A percentile compares a stretch with the other conserved stretches of the same genome.
Evolutionary conservation across 208 protist genomes (phyloP).

Genomic region (Naegleria lovaniensis): DNA sequence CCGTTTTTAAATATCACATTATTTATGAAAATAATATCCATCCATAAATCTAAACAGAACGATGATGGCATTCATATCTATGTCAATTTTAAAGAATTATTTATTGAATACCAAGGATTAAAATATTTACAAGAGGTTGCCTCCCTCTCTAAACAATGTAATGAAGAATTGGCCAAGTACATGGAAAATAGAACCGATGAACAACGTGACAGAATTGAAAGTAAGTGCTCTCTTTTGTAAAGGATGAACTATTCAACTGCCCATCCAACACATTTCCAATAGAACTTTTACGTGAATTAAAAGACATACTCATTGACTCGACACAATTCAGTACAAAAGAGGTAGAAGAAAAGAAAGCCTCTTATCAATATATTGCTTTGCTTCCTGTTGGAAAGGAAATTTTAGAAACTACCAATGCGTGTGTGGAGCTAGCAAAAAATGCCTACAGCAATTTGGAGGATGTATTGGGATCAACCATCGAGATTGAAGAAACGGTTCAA

Average conservation of each 20-base stretch:
- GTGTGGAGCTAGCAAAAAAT: neutral
- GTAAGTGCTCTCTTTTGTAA: neutral
- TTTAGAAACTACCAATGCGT: neutral
- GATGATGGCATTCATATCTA: neutral
- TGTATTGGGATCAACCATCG: neutral
- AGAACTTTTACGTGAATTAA: constrained; percentile 3
- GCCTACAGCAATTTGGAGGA: neutral
- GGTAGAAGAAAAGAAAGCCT: neutral
- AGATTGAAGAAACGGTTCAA: neutral
- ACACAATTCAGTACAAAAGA: constrained; percentile 10
- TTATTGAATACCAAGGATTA: constrained; percentile 15
- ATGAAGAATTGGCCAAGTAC: neutral
- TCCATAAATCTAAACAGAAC: too few species aligned
- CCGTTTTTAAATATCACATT: too few species aligned
- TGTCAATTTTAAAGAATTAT: constrained; percentile 21
- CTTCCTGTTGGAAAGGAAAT: neutral
- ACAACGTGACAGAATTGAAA: constrained; percentile 18
- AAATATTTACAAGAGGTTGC: neutral
- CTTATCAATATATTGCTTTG: neutral
- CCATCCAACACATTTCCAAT: neutral
- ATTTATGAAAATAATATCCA: too few species aligned
- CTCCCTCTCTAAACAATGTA: neutral
- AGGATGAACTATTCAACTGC: too few species aligned
- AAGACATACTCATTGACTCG: neutral
- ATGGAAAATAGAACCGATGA: neutral